Percentiles rank a stretch among this genome's conserved stretches.
Conservation (phyloP, 1,139 yeast genomes). For the Hyphopichia burtonii region DNA sequence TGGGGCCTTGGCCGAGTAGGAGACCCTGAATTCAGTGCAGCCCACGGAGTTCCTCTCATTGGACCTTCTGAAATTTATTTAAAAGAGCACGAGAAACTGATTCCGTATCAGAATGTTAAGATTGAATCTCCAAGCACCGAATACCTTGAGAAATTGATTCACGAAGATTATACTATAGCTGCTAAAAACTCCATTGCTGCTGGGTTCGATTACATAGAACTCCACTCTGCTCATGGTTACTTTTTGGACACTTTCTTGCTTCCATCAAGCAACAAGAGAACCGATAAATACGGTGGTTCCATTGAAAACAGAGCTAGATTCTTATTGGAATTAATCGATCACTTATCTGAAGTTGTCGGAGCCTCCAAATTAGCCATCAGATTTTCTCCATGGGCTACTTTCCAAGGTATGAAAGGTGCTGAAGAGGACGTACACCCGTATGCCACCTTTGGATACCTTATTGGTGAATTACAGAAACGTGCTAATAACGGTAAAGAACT, state of each 20-base stretch:
- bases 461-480: slow-evolving; percentile 36
- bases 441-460: slow-evolving; percentile 27
- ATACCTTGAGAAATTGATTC: slow-evolving; percentile 31
- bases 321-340: slow-evolving; percentile 55
- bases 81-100: slow-evolving; percentile 18
- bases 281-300: slow-evolving; percentile 67
- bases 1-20: slow-evolving; percentile 64
- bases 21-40: slow-evolving; percentile 39
- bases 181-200: slow-evolving; percentile 51
- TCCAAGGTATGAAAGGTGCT: slow-evolving; percentile 27
- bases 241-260: slow-evolving; percentile 59
- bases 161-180: slow-evolving; percentile 36
- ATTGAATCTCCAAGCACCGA: slow-evolving; percentile 40
- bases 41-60: slow-evolving; percentile 22
- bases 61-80: slow-evolving; percentile 26
- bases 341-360: slow-evolving; percentile 50
- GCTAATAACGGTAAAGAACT: slow-evolving; percentile 36
- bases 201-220: slow-evolving; percentile 71
- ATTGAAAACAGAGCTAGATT: slow-evolving; percentile 64
- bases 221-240: slow-evolving; percentile 72
- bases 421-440: slow-evolving; percentile 24
- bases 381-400: slow-evolving; percentile 51
- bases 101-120: slow-evolving; percentile 27
- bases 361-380: slow-evolving; percentile 54
- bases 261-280: slow-evolving; percentile 50